These are phyloP conservation scores for Haematococcus lacustris DNA, from an alignment of 139 green algal species.

Conservation along the genomic window DNA sequence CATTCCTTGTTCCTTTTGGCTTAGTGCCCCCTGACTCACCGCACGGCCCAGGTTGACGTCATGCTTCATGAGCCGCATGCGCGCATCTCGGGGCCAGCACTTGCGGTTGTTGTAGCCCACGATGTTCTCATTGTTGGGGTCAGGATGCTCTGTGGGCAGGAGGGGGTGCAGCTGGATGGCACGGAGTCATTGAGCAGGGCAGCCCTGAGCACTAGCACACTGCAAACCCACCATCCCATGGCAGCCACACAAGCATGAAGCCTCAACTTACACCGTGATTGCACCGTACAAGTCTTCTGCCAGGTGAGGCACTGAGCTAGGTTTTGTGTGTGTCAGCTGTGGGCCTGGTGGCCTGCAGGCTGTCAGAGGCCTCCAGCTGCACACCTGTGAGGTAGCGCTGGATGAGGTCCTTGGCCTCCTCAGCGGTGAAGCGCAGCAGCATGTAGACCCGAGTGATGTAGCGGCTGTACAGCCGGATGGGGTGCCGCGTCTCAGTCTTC, in stretches of 20 bases:
- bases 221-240: no score
- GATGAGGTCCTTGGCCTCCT: slow-evolving; percentile 91
- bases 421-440: slow-evolving; percentile 85
- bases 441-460: slow-evolving; percentile 79
- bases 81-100: slow-evolving; percentile 96
- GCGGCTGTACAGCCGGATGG: slow-evolving; percentile 94
- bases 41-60: slow-evolving; percentile 98
- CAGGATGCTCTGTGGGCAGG: slow-evolving; percentile 82
- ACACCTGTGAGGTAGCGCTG: slow-evolving; percentile 88
- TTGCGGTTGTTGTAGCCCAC: slow-evolving; percentile 99
- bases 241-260: no score
- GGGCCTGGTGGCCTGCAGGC: no score
- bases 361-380: no score
- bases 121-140: slow-evolving; percentile 99
- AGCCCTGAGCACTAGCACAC: no score
- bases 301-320: no score
- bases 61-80: slow-evolving; percentile 99
- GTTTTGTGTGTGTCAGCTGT: no score
- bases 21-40: no score
- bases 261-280: no score
- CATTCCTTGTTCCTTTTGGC: no score
- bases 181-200: no score
- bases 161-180: neutral
- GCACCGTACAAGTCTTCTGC: no score
- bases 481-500: slow-evolving; percentile 83